A percentile compares a stretch with the other conserved stretches of the same genome.
Conservation (phyloP, 306 rosid genomes). For the Luffa aegyptiaca region DNA sequence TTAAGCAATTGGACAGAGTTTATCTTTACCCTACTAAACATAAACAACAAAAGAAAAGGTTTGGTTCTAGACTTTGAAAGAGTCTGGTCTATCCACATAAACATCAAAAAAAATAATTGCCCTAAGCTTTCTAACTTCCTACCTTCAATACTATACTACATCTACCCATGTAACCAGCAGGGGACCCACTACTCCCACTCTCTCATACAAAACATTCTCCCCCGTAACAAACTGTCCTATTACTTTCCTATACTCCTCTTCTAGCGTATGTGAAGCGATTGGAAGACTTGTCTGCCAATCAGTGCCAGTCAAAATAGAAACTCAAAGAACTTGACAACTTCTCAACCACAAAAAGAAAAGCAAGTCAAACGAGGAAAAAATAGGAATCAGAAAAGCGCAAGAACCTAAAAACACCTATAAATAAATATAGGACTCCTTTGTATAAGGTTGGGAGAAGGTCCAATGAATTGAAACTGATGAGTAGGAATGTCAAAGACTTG, state of each 20-base stretch:
- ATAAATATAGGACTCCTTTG: background rate
- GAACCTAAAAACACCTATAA: background rate
- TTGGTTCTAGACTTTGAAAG: background rate
- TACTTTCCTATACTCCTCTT: background rate
- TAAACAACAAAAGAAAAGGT: conserved; percentile 1
- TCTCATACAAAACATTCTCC: background rate
- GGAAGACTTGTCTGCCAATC: background rate
- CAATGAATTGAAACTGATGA: background rate
- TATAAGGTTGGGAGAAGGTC: background rate
- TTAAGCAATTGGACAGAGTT: background rate
- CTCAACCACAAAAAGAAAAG: background rate
- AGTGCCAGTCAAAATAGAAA: background rate
- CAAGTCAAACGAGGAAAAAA: background rate
- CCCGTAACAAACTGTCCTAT: background rate
- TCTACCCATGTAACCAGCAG: background rate
- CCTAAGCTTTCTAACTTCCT: background rate
- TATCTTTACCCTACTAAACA: background rate
- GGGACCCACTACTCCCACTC: background rate
- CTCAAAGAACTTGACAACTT: background rate
- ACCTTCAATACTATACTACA: background rate
- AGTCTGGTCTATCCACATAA: background rate
- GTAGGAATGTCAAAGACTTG: background rate
- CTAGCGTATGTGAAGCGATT: background rate
- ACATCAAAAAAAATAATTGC: background rate
- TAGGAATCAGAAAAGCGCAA: background rate